phyloP scores from a whole-genome alignment of 208 protist species.

The Acanthamoeba healyi region DNA sequence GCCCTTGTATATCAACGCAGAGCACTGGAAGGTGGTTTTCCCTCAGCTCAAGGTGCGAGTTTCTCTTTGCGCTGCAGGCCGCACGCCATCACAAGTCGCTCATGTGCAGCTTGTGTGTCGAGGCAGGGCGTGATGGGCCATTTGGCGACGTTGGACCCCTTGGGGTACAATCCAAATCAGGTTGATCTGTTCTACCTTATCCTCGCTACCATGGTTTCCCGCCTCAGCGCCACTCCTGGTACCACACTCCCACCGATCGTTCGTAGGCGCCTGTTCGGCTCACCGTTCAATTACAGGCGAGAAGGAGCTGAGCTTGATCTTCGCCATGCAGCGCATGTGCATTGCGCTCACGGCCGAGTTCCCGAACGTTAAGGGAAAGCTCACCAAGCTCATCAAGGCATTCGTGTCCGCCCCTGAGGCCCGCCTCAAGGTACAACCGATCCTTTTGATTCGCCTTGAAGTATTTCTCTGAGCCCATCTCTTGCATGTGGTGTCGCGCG shows the following conservation, averaged over 20 bases:
- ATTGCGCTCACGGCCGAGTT: neutral
- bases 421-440: neutral
- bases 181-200: constrained; percentile 76
- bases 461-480: neutral
- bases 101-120: no score
- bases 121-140: constrained; percentile 76
- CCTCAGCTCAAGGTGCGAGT: constrained; percentile 50
- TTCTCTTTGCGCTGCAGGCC: no score
- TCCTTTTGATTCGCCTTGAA: neutral
- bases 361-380: neutral
- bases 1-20: constrained; percentile 74
- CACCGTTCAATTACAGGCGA: constrained; percentile 52
- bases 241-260: no score
- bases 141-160: constrained; percentile 78
- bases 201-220: constrained; percentile 71
- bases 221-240: neutral
- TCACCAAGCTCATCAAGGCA: neutral
- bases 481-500: no score
- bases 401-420: neutral
- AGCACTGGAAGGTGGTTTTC: constrained; percentile 78
- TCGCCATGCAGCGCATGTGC: constrained; percentile 77
- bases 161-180: constrained; percentile 79
- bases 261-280: no score
- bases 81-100: no score
- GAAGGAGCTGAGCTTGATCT: constrained; percentile 64